Evolutionary conservation across 345 rosid species (phyloP), one percentile per base, ranked within the genome.

Genomic region (Linum lewisii): DNA sequence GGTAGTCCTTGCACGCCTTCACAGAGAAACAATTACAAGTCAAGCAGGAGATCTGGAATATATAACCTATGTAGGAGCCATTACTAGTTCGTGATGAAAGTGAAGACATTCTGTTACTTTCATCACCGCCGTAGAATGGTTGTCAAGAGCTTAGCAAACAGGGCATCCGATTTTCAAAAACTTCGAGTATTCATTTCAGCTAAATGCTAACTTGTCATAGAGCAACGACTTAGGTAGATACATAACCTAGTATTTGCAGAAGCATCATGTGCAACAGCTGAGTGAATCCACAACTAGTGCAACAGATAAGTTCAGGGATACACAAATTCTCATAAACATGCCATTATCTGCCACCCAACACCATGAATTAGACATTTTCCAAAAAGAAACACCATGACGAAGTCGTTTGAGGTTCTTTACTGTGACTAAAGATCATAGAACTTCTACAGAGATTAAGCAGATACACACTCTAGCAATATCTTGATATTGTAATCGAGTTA

Each of bases 1-100:
- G 83, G 59, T 68, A 84, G 71, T 84, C 90, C 72, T 82, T 84
- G 61, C 91, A 84, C 59, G 75, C 91, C 84, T 84, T 67, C 51
- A 32, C 4, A 24, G 14, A 5, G 58, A 44, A 32, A 42, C 42
- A 63, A 54, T 20, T 10, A 15, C 4, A 52, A 19, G 20, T 21
- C 24, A 19, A 42, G 14, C 47, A 42, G 4, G 34, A 29, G 7
- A 16, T 42, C 47, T 7, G 38, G 18, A 3, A 5, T 42, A 11
- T 11, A 42, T 42, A 7, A 42, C 47, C 18, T 16, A 1, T 16
- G 15, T 42, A 29, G 7, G 34, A 3, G 4, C 34, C 34, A 29
- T 29, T 29, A 42, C 47, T 16, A 42, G 47, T 42, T 42, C 18
- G 47, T 11, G 18, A 42, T 1, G 9, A 29, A 42, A 42, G 47